Percentiles rank a stretch among this genome's conserved stretches.
Conservation (phyloP, 495 filamentous ascomycete species). For the Terfezia boudieri region DNA sequence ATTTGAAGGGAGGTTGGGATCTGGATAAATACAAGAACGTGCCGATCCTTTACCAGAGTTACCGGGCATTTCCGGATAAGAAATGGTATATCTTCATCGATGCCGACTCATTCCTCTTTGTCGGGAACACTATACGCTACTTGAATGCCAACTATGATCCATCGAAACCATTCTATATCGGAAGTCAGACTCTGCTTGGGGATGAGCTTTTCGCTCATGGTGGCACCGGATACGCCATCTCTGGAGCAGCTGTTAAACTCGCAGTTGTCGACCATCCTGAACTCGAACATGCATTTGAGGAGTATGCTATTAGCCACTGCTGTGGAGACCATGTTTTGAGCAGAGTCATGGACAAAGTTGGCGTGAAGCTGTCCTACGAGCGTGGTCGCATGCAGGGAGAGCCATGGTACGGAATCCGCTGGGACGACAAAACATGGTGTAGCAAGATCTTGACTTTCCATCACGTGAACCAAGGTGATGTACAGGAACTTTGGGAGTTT, state of each 20-base stretch:
- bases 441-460: not conserved
- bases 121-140: conserved; percentile 38
- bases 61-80: conserved; percentile 20
- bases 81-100: conserved; percentile 53
- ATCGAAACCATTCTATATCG: conserved; percentile 32
- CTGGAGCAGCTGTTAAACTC: conserved; percentile 29
- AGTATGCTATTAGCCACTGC: conserved; percentile 33
- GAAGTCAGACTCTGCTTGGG: conserved; percentile 33
- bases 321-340: conserved; percentile 48
- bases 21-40: conserved; percentile 40
- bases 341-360: not conserved
- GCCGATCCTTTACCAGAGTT: conserved; percentile 30
- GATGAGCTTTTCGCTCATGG: conserved; percentile 41
- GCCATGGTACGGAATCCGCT: not conserved
- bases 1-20: conserved; percentile 29
- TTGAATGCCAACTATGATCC: conserved; percentile 27
- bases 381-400: not conserved
- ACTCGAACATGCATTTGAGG: conserved; percentile 29
- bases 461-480: not conserved
- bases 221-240: conserved; percentile 44
- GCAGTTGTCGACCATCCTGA: conserved; percentile 26
- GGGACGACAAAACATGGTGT: not conserved
- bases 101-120: conserved; percentile 43
- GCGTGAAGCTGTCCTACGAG: not conserved
- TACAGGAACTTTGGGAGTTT: not conserved